A percentile compares a stretch with the other conserved stretches of the same genome.
Evolutionary conservation across 1,284 basidiomycete species (phyloP).

Genomic region (Peniophora sp.): DNA sequence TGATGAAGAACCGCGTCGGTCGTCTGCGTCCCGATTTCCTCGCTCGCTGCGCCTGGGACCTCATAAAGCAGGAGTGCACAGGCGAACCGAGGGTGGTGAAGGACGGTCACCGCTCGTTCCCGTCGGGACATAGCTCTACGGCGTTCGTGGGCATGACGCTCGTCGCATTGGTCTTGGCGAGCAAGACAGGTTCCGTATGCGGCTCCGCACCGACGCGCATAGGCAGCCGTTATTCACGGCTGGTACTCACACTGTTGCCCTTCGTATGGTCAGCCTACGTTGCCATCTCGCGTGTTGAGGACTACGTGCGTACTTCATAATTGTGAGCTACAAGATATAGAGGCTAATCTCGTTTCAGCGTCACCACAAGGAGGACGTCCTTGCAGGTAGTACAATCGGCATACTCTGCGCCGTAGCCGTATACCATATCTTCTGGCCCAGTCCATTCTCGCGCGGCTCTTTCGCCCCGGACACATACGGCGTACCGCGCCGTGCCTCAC

Average conservation of each 20-base stretch:
- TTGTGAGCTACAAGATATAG: not conserved
- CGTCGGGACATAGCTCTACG: constrained; percentile 62
- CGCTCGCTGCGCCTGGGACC: constrained; percentile 55
- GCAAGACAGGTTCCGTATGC: constrained; percentile 55
- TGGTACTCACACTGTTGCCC: constrained; percentile 43
- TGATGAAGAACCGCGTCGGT: constrained; percentile 55
- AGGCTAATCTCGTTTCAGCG: constrained; percentile 29
- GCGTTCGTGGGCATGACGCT: constrained; percentile 61
- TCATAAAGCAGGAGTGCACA: constrained; percentile 37
- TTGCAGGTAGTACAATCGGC: constrained; percentile 53
- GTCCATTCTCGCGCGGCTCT: constrained; percentile 35
- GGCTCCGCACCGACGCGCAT: constrained; percentile 33
- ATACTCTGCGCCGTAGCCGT: constrained; percentile 37
- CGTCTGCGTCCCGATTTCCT: constrained; percentile 66
- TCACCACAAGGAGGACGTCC: constrained; percentile 63
- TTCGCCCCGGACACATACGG: constrained; percentile 20
- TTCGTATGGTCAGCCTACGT: constrained; percentile 54
- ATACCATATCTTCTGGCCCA: constrained; percentile 61
- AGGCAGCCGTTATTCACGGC: constrained; percentile 39
- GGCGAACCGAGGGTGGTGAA: constrained; percentile 38
- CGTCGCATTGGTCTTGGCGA: constrained; percentile 53
- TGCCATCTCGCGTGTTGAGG: constrained; percentile 53
- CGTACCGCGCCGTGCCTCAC: constrained; percentile 34
- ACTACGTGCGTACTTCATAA: constrained; percentile 40
- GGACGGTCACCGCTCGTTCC: constrained; percentile 54